These are phyloP conservation scores for Drechmeria coniospora DNA, from an alignment of 2,329 filamentous ascomycete genomes.

Conservation along the genomic window DNA sequence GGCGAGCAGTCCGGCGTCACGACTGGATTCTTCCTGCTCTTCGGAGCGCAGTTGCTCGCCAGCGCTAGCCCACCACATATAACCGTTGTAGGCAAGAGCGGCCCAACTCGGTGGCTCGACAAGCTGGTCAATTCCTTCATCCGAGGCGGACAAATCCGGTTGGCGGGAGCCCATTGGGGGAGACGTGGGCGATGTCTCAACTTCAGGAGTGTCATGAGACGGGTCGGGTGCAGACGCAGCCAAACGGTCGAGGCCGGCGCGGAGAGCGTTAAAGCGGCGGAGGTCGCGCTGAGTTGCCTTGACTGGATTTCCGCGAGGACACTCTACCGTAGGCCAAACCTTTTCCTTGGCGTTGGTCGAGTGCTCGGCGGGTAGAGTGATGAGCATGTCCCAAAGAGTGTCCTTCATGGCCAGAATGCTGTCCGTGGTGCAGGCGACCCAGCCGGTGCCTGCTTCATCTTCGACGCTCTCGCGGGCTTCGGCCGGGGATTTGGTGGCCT, in stretches of 20 bases:
- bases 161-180: conserved; percentile 12
- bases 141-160: conserved; percentile 17
- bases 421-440: conserved; percentile 93
- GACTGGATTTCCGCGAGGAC: conserved; percentile 45
- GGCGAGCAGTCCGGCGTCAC: conserved; percentile 39
- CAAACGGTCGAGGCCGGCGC: conserved; percentile 42
- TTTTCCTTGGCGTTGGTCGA: conserved; percentile 41
- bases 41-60: conserved; percentile 53
- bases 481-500: conserved; percentile 24
- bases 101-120: conserved; percentile 54
- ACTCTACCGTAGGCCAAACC: conserved; percentile 64
- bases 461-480: conserved; percentile 21
- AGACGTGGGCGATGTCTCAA: conserved; percentile 11
- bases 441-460: conserved; percentile 46
- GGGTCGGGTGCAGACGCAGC: conserved; percentile 10
- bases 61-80: conserved; percentile 84
- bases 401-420: conserved; percentile 79
- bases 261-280: conserved; percentile 59
- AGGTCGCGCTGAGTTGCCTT: conserved; percentile 86
- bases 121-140: conserved; percentile 37
- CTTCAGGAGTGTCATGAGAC: conserved; percentile 13
- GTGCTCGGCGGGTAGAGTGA: conserved; percentile 59
- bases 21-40: conserved; percentile 40
- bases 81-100: conserved; percentile 62
- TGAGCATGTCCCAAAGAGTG: conserved; percentile 75